These are phyloP conservation scores for Penicillium fimorum DNA, from an alignment of 495 filamentous ascomycete genomes.

Conservation along the genomic window DNA sequence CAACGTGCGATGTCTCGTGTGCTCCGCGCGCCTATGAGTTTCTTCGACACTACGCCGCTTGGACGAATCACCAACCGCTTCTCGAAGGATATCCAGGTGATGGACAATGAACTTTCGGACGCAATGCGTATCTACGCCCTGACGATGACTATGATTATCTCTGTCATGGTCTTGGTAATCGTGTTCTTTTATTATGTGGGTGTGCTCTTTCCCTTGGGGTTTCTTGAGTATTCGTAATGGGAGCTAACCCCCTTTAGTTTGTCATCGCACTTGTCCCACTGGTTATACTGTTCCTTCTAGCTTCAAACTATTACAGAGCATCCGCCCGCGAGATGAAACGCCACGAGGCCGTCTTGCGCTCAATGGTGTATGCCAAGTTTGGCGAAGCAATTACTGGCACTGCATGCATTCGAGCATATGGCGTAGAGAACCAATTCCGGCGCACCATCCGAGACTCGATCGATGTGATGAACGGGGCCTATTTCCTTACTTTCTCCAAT, in stretches of 20 bases:
- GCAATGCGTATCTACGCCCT: slow-evolving; percentile 92
- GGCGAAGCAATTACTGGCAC: slow-evolving; percentile 81
- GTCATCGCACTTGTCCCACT: slow-evolving; percentile 85
- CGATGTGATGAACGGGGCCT: slow-evolving; percentile 89
- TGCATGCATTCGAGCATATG: slow-evolving; percentile 85
- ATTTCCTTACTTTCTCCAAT: slow-evolving; percentile 91
- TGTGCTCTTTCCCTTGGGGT: neutral
- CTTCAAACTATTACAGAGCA: slow-evolving; percentile 82
- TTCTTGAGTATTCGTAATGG: neutral
- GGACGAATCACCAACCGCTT: slow-evolving; percentile 98
- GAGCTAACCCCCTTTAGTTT: slow-evolving; percentile 47
- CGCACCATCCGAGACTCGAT: slow-evolving; percentile 65
- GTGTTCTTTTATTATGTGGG: slow-evolving; percentile 80
- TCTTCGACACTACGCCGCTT: slow-evolving; percentile 95
- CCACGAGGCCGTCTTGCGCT: slow-evolving; percentile 85
- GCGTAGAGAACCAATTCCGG: slow-evolving; percentile 71
- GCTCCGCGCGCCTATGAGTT: slow-evolving; percentile 89
- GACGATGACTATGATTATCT: slow-evolving; percentile 72
- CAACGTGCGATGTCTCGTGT: slow-evolving; percentile 76
- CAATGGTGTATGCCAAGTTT: slow-evolving; percentile 86
- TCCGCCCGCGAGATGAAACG: slow-evolving; percentile 93
- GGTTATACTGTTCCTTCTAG: slow-evolving; percentile 74
- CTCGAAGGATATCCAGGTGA: slow-evolving; percentile 89
- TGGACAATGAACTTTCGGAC: slow-evolving; percentile 92
- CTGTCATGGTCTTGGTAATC: slow-evolving; percentile 85